phyloP scores from a whole-genome alignment of 768 basidiomycete species.

The Fibroporia radiculosa region DNA sequence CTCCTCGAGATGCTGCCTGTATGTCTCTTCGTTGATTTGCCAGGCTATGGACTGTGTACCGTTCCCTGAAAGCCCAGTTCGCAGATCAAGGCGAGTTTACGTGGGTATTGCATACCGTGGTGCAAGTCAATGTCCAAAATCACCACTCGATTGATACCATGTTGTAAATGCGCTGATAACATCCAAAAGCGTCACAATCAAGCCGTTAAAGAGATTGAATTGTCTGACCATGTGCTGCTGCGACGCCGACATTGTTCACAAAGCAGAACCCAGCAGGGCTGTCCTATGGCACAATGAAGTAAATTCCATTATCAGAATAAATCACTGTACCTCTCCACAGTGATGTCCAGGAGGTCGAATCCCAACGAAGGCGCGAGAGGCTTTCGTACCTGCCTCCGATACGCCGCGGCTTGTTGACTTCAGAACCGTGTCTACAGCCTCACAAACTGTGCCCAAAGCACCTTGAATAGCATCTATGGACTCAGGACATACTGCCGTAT shows the following conservation, averaged over 20 bases:
- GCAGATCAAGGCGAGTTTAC: background rate
- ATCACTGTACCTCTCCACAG: slow-evolving; percentile 54
- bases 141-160: slow-evolving; percentile 69
- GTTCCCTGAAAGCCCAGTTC: slow-evolving; percentile 50
- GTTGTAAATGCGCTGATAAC: slow-evolving; percentile 66
- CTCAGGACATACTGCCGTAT: slow-evolving; percentile 69
- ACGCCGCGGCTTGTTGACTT: slow-evolving; percentile 7
- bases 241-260: slow-evolving; percentile 88
- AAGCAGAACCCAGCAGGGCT: slow-evolving; percentile 92
- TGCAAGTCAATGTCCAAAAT: slow-evolving; percentile 93
- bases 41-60: slow-evolving; percentile 90
- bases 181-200: background rate
- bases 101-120: slow-evolving; percentile 46
- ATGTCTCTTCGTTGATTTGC: slow-evolving; percentile 86
- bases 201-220: background rate
- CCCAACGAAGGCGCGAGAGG: slow-evolving; percentile 61
- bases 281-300: slow-evolving; percentile 27
- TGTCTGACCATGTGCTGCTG: slow-evolving; percentile 75
- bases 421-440: slow-evolving; percentile 74
- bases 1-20: slow-evolving; percentile 56
- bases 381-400: background rate
- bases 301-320: background rate
- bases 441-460: slow-evolving; percentile 76
- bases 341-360: slow-evolving; percentile 93
- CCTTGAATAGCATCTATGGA: slow-evolving; percentile 76